phyloP scores from a whole-genome alignment of 164 flowering plant genomes.

The Nelumbo lutea region DNA sequence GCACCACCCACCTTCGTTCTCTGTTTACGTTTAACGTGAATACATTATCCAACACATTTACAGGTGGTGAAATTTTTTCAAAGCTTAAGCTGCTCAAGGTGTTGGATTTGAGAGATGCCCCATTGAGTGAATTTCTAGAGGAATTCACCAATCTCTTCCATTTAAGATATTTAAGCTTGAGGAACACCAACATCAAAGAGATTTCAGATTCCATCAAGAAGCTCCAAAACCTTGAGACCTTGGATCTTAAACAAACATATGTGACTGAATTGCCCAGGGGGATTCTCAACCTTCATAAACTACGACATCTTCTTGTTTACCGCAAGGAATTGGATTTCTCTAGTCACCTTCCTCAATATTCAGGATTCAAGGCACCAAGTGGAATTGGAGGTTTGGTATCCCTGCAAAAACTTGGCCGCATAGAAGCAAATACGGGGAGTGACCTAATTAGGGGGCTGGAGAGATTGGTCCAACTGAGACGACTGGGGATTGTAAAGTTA shows the following conservation, averaged over 20 bases:
- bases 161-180: constrained; percentile 12
- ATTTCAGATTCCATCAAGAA: not conserved
- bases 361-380: too few relatives aligned
- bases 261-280: not conserved
- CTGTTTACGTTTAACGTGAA: not conserved
- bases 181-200: constrained; percentile 5
- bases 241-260: too few relatives aligned
- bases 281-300: not conserved
- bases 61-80: not conserved
- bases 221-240: not conserved
- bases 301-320: not conserved
- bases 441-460: too few relatives aligned
- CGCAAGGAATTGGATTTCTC: not conserved
- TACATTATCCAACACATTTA: not conserved
- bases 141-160: constrained; percentile 2
- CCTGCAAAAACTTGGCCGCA: too few relatives aligned
- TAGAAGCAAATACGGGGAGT: too few relatives aligned
- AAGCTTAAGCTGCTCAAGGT: constrained; percentile 8
- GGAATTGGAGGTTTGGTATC: too few relatives aligned
- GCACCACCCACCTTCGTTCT: not conserved
- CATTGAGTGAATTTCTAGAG: constrained; percentile 3
- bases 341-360: too few relatives aligned
- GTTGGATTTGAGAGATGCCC: constrained; percentile 12
- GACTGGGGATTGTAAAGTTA: too few relatives aligned
- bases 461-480: too few relatives aligned